These are phyloP conservation scores for Melanomma pulvis-pyrius DNA, from an alignment of 495 filamentous ascomycete genomes.

Conservation along the genomic window DNA sequence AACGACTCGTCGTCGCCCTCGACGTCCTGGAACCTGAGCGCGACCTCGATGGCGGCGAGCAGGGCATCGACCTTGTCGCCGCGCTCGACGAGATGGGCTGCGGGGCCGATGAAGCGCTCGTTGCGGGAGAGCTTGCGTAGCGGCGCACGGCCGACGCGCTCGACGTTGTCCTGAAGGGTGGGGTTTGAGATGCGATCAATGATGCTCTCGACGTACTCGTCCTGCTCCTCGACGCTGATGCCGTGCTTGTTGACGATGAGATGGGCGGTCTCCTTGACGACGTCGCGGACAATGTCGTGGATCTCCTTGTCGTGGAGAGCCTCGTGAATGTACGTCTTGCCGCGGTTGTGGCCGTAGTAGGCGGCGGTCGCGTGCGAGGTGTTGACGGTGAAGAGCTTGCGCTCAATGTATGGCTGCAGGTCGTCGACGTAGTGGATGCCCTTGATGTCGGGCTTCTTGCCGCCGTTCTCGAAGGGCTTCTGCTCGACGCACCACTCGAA, in stretches of 20 bases:
- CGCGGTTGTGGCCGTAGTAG: conserved; percentile 84
- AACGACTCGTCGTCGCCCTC: conserved; percentile 82
- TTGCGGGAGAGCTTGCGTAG: conserved; percentile 88
- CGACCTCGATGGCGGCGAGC: conserved; percentile 78
- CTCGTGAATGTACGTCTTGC: conserved; percentile 85
- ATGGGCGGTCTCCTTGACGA: conserved; percentile 76
- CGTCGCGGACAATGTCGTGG: conserved; percentile 70
- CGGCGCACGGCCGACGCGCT: conserved; percentile 93
- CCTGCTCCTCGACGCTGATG: conserved; percentile 67
- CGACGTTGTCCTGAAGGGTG: conserved; percentile 88
- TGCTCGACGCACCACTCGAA: conserved; percentile 96
- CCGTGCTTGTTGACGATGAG: conserved; percentile 86
- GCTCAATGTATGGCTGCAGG: conserved; percentile 93
- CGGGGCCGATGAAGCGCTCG: conserved; percentile 94
- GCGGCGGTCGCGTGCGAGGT: conserved; percentile 96
- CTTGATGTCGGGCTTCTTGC: conserved; percentile 70
- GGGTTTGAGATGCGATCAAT: conserved; percentile 90
- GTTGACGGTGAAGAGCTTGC: conserved; percentile 99
- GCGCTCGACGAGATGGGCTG: conserved; percentile 77
- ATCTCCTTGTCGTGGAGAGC: conserved; percentile 71
- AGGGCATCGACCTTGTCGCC: conserved; percentile 70
- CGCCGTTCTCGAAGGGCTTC: conserved; percentile 68
- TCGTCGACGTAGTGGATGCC: conserved; percentile 92
- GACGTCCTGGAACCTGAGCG: conserved; percentile 90
- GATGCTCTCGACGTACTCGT: conserved; percentile 89